These are phyloP conservation scores for Tetrahymena malaccensis DNA, from an alignment of 73 alveolate genomes.

Conservation along the genomic window DNA sequence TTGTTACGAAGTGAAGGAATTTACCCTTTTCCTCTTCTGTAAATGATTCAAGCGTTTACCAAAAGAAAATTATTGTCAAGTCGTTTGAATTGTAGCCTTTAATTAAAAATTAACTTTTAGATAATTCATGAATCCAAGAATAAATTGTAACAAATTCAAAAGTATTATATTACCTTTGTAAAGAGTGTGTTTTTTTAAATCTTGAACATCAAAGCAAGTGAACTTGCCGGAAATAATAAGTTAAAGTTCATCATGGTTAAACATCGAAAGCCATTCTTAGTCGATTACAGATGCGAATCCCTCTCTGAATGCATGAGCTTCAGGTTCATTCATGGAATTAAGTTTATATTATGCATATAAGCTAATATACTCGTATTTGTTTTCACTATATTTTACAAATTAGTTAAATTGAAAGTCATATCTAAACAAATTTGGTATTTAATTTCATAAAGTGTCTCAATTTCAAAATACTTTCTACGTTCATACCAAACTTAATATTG, in stretches of 20 bases:
- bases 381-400: slow-evolving; percentile 3
- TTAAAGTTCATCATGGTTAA: slow-evolving; percentile 23
- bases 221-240: slow-evolving; percentile 47
- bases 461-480: background rate
- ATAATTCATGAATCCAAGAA: slow-evolving; percentile 60
- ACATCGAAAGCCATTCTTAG: slow-evolving; percentile 7
- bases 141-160: slow-evolving; percentile 42
- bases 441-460: background rate
- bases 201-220: slow-evolving; percentile 35
- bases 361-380: slow-evolving; percentile 73
- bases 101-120: slow-evolving; percentile 59
- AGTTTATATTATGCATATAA: slow-evolving; percentile 63
- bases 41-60: slow-evolving; percentile 81
- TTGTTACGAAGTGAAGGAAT: slow-evolving; percentile 87
- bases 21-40: slow-evolving; percentile 75
- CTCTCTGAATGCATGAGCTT: slow-evolving; percentile 45
- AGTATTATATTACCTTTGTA: background rate
- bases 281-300: slow-evolving; percentile 28
- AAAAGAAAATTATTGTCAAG: slow-evolving; percentile 61
- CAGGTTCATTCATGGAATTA: slow-evolving; percentile 49
- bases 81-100: slow-evolving; percentile 71
- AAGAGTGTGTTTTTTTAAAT: background rate
- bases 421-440: too few relatives aligned
- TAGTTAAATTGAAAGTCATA: background rate
- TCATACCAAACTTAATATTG: background rate